These are phyloP conservation scores for Aspergillus latus DNA, from an alignment of 2,329 filamentous ascomycete species.

Conservation along the genomic window DNA sequence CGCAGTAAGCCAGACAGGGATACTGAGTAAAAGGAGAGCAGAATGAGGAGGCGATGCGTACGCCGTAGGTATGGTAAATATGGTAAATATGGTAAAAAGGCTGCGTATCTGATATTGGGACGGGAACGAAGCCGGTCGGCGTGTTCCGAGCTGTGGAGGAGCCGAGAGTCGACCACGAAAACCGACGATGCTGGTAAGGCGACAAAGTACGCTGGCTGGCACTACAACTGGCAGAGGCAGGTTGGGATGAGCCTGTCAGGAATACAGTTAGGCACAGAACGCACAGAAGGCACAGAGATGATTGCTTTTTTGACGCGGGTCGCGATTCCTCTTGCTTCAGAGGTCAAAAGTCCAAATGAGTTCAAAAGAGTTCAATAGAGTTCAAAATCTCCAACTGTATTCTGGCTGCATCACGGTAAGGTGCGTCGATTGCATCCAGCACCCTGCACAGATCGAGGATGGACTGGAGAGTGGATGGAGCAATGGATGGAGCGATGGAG, in stretches of 20 bases:
- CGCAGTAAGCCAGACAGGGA: background rate
- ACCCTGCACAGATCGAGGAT: background rate
- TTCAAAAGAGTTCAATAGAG: too few relatives aligned
- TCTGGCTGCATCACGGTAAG: background rate
- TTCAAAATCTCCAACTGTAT: background rate
- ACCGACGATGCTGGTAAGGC: background rate
- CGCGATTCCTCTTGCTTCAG: background rate
- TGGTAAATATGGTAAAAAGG: background rate
- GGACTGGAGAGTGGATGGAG: too few relatives aligned
- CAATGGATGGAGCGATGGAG: too few relatives aligned
- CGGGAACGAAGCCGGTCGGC: conserved; percentile 7
- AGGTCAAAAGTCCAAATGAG: too few relatives aligned
- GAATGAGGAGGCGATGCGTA: background rate
- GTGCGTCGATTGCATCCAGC: background rate
- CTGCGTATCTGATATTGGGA: background rate
- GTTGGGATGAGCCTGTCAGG: conserved; percentile 3
- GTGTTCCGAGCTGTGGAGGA: conserved; percentile 9
- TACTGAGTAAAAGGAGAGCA: background rate
- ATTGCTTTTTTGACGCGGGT: background rate
- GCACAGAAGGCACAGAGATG: background rate
- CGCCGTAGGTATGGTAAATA: background rate
- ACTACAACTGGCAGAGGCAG: background rate
- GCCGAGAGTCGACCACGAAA: background rate
- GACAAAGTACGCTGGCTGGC: conserved; percentile 1
- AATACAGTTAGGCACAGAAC: background rate